These are phyloP conservation scores for Candida chilensis DNA, from an alignment of 805 yeast species.

Conservation along the genomic window DNA sequence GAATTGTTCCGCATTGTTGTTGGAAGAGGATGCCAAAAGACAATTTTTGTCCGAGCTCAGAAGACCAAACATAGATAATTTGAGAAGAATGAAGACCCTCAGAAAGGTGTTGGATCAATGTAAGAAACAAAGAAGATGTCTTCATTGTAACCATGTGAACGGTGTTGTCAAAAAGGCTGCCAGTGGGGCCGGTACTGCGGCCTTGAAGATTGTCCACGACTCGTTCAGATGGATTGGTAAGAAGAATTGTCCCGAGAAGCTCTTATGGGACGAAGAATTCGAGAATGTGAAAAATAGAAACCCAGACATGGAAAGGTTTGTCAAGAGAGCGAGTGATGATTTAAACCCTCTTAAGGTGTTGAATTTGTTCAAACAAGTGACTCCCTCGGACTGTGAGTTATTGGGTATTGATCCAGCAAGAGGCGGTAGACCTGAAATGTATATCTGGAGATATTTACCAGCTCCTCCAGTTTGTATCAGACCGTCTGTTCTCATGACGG, in stretches of 20 bases:
- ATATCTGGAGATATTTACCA: constrained; percentile 93
- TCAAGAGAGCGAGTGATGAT: constrained; percentile 85
- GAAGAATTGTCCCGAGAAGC: constrained; percentile 76
- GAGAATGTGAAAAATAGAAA: constrained; percentile 61
- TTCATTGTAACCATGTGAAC: constrained; percentile 78
- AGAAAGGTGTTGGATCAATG: constrained; percentile 85
- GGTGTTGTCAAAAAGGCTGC: constrained; percentile 98
- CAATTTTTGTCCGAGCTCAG: constrained; percentile 70
- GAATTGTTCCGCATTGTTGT: constrained; percentile 68
- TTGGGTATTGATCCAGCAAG: constrained; percentile 82
- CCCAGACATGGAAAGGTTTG: constrained; percentile 84
- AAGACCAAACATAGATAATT: constrained; percentile 81
- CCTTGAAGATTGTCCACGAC: constrained; percentile 91
- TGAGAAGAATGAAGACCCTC: constrained; percentile 83
- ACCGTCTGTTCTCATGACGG: constrained; percentile 93
- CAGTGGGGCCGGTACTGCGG: constrained; percentile 85
- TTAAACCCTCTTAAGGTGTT: constrained; percentile 86
- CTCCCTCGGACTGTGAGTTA: constrained; percentile 84
- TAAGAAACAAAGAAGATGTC: constrained; percentile 88
- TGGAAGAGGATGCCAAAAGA: constrained; percentile 66
- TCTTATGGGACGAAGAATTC: constrained; percentile 81
- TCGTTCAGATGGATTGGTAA: constrained; percentile 95
- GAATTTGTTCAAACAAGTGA: constrained; percentile 76
- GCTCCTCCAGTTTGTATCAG: constrained; percentile 99
- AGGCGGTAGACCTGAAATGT: constrained; percentile 93